Evolutionary conservation across 768 basidiomycete genomes (phyloP), one percentile per base, ranked within the genome.

Genomic region (Mycena polygramma): DNA sequence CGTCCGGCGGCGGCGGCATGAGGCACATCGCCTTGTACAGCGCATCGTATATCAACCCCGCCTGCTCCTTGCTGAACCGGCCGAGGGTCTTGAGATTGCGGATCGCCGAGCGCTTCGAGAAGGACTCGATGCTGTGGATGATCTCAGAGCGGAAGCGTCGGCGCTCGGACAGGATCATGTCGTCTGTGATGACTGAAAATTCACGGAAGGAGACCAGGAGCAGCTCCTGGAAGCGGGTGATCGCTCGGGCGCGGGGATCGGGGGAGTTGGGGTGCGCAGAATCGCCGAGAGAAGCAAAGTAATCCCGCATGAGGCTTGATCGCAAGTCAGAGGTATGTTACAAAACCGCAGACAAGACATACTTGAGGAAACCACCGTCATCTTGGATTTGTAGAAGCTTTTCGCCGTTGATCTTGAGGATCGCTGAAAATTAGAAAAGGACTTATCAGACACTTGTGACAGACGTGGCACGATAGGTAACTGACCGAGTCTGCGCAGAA

Each of bases 201-300:
- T 99, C 98, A 66, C 98, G 90, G 89, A 99, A 99, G 4, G 98
- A 97, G 64, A 99, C 92, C 9, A 99, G 91, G 49, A 98, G 90
- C 0, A 96, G 90, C 81, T 99, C 97, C 80, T 99, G 98, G 87
- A 99, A 99, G 64, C 94, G 92, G 11, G 96, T 98, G 75, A 98
- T 97, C 24, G 96, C 95, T 15, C 97, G 92, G 5, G 94, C 89
- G 17, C 96, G 91, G 10, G 96, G 92, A 74, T 99, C 97, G 9
- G 86, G 79, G 17, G 97, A 94, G 69, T 92, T 83, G 0, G 98
- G 97, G 77, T 99, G 95, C 0, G 97, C 98, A 2, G 97, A 96
- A 19, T 96, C 93, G 45, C 95, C 97, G 17, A 99, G 89, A 35
- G 94, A 94, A 19, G 93, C 88, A 73, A 99, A 99, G 83, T 98